Evolutionary conservation across 352 stramenopile genomes (phyloP), one percentile per base, ranked within the genome.

Genomic region (Phytophthora lateralis): DNA sequence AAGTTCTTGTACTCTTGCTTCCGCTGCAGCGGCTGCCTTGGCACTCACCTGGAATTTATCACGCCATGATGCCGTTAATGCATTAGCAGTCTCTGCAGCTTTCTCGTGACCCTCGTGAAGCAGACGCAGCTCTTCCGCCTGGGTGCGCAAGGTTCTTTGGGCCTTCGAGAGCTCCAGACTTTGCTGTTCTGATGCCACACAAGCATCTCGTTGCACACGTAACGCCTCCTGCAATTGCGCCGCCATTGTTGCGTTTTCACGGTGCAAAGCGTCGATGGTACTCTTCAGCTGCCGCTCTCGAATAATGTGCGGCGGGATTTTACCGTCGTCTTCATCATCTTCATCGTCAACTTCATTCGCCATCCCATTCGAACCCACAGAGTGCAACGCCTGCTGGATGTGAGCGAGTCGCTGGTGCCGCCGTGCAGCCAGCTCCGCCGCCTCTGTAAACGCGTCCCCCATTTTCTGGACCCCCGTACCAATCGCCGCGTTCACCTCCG

Each of bases 141-240:
- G 79, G 44, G 75, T 54, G 2, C 58, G 62, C 3, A 80, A 43
- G 6, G 73, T 58, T 51, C 82, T 73, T 26, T 90, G 78, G 5
- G 65, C 66, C 38, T 78, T 83, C 44, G 76, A 65, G 1, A 91
- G 71, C 51, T 88, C 82, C 20, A 85, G 71, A 20, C 70, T 65
- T 69, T 88, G 78, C n/a, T 83, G 76, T 27, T 90, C 78, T 34
- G 72, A 72, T 11, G 51, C 52, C 29, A 71, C 54, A 1, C 78
- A 48, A 51, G 80, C 69, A 29, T 88, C 72, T 37, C 76, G 75
- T 49, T 89, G 72, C 26, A 69, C 47, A 11, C 69, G 69, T 18
- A 83, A 41, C n/a, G 85, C 78, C 30, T 89, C 82, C 27, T 88
- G 68, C 11, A 90, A 46, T 43, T 91, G 82, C n/a, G 32, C 55